phyloP scores from a whole-genome alignment of 2,329 filamentous ascomycete genomes.

The Aspergillus caelatus region DNA sequence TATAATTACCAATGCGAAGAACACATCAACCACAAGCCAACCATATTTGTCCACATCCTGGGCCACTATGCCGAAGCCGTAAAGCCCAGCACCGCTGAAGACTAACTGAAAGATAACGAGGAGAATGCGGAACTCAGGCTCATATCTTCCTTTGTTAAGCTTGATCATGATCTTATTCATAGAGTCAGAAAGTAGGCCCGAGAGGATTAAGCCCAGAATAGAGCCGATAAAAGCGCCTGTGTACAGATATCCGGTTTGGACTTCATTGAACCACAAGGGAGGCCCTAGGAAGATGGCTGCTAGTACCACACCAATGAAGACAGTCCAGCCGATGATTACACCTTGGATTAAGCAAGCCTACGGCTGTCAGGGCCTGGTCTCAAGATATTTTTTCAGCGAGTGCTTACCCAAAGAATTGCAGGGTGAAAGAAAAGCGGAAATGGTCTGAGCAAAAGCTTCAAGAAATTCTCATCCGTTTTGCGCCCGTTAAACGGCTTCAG shows the following conservation, averaged over 20 bases:
- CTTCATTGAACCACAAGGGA: slow-evolving; percentile 79
- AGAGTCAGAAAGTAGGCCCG: slow-evolving; percentile 73
- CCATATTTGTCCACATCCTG: slow-evolving; percentile 63
- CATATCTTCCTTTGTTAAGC: slow-evolving; percentile 78
- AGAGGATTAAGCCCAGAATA: slow-evolving; percentile 73
- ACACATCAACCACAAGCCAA: slow-evolving; percentile 76
- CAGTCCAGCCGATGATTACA: slow-evolving; percentile 90
- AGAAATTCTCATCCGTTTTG: slow-evolving; percentile 76
- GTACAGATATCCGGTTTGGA: slow-evolving; percentile 84
- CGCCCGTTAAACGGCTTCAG: slow-evolving; percentile 77
- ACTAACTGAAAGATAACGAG: slow-evolving; percentile 82
- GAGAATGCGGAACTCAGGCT: slow-evolving; percentile 86
- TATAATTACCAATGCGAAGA: slow-evolving; percentile 80
- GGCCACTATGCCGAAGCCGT: slow-evolving; percentile 78
- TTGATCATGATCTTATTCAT: slow-evolving; percentile 71
- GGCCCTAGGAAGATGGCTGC: slow-evolving; percentile 80
- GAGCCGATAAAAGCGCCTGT: slow-evolving; percentile 84
- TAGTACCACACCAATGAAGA: slow-evolving; percentile 83
- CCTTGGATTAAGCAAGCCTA: slow-evolving; percentile 76
- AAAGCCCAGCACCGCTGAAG: slow-evolving; percentile 76
- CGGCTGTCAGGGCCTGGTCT: slow-evolving; percentile 13
- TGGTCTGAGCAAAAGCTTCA: slow-evolving; percentile 67
- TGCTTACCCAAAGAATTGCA: slow-evolving; percentile 72
- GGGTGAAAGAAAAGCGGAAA: slow-evolving; percentile 84
- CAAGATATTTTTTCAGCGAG: background rate